These are phyloP conservation scores for Apiospora kogelbergensis DNA, from an alignment of 2,329 filamentous ascomycete species.

Conservation along the genomic window DNA sequence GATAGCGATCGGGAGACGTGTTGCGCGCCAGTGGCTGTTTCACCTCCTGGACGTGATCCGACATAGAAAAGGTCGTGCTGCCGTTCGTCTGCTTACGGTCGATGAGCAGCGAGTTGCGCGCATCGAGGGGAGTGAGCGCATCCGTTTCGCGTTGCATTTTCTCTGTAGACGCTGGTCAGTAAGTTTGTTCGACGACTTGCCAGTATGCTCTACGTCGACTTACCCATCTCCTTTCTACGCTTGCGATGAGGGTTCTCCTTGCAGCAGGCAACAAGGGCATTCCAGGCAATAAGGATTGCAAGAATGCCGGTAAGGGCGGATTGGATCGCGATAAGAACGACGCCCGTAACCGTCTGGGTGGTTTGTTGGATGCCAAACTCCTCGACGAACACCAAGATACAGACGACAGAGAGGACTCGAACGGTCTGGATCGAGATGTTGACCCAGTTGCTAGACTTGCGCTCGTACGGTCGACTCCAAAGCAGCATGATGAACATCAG, in stretches of 20 bases:
- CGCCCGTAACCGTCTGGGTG: slow-evolving; percentile 89
- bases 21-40: slow-evolving; percentile 28
- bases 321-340: slow-evolving; percentile 93
- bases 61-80: slow-evolving; percentile 42
- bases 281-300: slow-evolving; percentile 85
- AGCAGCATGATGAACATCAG: slow-evolving; percentile 77
- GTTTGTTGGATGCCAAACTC: slow-evolving; percentile 87
- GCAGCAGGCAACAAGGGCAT: slow-evolving; percentile 79
- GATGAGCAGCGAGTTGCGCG: slow-evolving; percentile 82
- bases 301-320: slow-evolving; percentile 78
- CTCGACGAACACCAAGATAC: slow-evolving; percentile 91
- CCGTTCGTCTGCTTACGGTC: slow-evolving; percentile 45
- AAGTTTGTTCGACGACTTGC: slow-evolving; percentile 28
- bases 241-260: slow-evolving; percentile 88
- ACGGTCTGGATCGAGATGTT: slow-evolving; percentile 91
- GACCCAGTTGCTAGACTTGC: slow-evolving; percentile 86
- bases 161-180: slow-evolving; percentile 65
- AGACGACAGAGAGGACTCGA: slow-evolving; percentile 82
- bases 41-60: slow-evolving; percentile 37
- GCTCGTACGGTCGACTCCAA: slow-evolving; percentile 84
- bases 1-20: slow-evolving; percentile 34
- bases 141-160: slow-evolving; percentile 77
- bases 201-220: slow-evolving; percentile 34
- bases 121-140: slow-evolving; percentile 81
- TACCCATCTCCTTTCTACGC: slow-evolving; percentile 87